Base-by-base conservation (phyloP, 345 rosid species). In the Eucalyptus marginata region DNA sequence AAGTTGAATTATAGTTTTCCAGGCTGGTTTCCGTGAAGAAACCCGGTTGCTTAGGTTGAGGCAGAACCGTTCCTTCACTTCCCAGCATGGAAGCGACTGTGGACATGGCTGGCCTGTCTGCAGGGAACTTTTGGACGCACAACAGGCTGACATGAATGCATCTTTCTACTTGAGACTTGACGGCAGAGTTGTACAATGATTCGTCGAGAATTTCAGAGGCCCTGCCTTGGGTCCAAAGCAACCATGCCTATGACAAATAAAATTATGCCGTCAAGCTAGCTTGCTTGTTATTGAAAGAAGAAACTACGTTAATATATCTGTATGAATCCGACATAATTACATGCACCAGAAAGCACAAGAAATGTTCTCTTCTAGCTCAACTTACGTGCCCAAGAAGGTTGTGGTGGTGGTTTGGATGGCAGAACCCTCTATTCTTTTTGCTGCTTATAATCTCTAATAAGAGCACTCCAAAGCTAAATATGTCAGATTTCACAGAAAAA, bases 381-480 rank as follows among this genome's bases (percentile, higher is more conserved):
- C 93, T 87, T 86, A 89, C 92, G 46, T 88, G 88, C 51, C 91
- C 89, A n/a, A 91, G 90, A 89, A 91, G 91, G 80, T 87, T 88
- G 88, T 85, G 89, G 54, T 88, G 88, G 51, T 86, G 88, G 58
- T 91, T 89, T 16, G 90, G 59, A 17, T 90, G 92, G 87, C 90
- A 71, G 90, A 93, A 94, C 40, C 95, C 91, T 66, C 90, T 93
- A 79, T 93, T 85, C 36, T 91, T 85, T 85, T 85, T 50, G 56
- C 56, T 33, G 11, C 87, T 27, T 49, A 94, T 29, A 24, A 94
- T 92, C 92, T 95, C 95, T 3, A 94, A 88, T 89, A 94, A 49
- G 4, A 94, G 85, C 64, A 94, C 95, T 14, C 96, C 94, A 36
- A 91, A 93, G 87, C 93, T 92, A 89, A 91, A 94, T 14, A 85